Base-by-base conservation (phyloP, 1,284 basidiomycete genomes). In the Ceratobasidium sp. region DNA sequence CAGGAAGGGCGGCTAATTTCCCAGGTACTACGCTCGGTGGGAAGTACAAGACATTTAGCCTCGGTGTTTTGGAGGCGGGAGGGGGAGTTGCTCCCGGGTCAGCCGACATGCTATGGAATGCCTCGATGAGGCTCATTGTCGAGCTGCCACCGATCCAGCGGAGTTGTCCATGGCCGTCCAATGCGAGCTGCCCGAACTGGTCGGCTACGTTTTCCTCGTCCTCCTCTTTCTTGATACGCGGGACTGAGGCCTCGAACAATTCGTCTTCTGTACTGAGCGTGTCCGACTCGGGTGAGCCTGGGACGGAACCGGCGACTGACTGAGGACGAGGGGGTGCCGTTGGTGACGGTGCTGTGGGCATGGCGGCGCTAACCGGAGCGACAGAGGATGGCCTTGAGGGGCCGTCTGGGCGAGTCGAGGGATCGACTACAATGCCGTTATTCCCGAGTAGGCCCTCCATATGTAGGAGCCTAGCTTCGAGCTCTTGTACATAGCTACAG, bases 61-160 rank as follows among this genome's bases (percentile, higher is more conserved):
- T 49, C 35, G 60, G 60, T 28, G 78, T 69, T 35, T 68, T 78
- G 33, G 76, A 75, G 20, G 69, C 77, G 37, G 49, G 74, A 35
- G 39, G 78, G 53, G 60, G 77, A 45, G 76, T 76, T 15, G 67
- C 65, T 26, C 66, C 64, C 20, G 79, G 78, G n/a, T 75, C 65
- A n/a, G 79, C 78, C 49, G 75, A 76, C 37, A 75, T 74, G 65
- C 79, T 89, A 76, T 90, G 90, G 85, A 96, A 96, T 4, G 93
- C 94, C 82, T 96, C 94, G 74, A 96, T 94, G 79, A 96, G 88
- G 10, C 94, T 94, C 90, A 96, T 92, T 11, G 94, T 95, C 33
- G 94, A 95, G 10, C 94, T 95, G 63, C 94, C 92, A 42, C 94
- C 94, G 80, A 96, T 96, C 94, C 94, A 96, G 78, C 94, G 90